phyloP scores from a whole-genome alignment of 768 basidiomycete species.

The Lactarius sanguifluus region DNA sequence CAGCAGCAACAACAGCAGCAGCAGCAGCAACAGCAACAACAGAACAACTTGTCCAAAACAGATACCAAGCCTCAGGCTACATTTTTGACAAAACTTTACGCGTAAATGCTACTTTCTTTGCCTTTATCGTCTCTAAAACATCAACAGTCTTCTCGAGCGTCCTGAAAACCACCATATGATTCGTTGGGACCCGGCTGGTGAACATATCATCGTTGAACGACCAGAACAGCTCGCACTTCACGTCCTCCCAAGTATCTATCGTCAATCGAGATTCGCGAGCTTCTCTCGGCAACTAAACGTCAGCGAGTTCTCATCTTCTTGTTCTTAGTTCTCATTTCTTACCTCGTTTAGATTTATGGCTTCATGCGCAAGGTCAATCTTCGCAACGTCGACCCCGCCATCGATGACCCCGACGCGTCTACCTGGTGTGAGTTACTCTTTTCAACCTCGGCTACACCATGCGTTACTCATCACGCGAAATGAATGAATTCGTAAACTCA shows the following conservation, averaged over 20 bases:
- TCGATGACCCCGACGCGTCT: slow-evolving; percentile 93
- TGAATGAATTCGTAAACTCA: slow-evolving; percentile 35
- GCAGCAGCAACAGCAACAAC: slow-evolving; percentile 14
- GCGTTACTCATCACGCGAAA: slow-evolving; percentile 24
- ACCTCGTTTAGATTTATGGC: slow-evolving; percentile 77
- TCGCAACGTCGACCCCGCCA: slow-evolving; percentile 91
- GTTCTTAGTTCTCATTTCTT: slow-evolving; percentile 30
- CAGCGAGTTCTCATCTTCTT: slow-evolving; percentile 26
- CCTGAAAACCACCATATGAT: slow-evolving; percentile 97
- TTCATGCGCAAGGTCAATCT: slow-evolving; percentile 98
- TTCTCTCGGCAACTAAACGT: slow-evolving; percentile 98
- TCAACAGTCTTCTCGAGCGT: slow-evolving; percentile 75
- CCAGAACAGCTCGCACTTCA: slow-evolving; percentile 93
- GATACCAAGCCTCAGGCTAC: slow-evolving; percentile 43
- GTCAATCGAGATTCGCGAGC: slow-evolving; percentile 95
- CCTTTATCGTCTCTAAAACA: background rate
- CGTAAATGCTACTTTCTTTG: slow-evolving; percentile 51
- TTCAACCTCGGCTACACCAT: slow-evolving; percentile 21
- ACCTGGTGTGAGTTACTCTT: slow-evolving; percentile 80
- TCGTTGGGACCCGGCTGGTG: slow-evolving; percentile 90
- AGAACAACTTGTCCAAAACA: slow-evolving; percentile 24
- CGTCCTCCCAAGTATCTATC: slow-evolving; percentile 90
- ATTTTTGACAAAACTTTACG: slow-evolving; percentile 96
- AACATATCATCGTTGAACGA: slow-evolving; percentile 93
- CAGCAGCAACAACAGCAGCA: slow-evolving; percentile 10